Evolutionary conservation across 768 basidiomycete species (phyloP).

Genomic region (Kondoa subrosea): DNA sequence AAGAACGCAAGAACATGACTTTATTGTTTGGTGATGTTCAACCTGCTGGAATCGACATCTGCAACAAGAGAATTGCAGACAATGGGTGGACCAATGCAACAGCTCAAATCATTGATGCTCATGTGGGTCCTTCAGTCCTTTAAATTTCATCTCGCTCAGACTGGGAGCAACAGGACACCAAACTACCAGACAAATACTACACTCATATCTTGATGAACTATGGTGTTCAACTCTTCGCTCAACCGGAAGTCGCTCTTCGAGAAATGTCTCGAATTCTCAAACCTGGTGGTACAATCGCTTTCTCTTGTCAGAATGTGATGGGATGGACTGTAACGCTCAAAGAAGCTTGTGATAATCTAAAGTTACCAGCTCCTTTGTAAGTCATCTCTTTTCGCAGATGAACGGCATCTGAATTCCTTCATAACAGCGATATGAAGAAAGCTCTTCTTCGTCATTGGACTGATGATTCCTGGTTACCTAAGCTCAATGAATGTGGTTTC

Average conservation of each 20-base stretch:
- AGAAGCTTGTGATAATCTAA: not conserved
- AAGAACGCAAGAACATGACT: not conserved
- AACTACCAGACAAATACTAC: not conserved
- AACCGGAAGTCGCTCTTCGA: not conserved
- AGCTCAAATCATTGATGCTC: not conserved
- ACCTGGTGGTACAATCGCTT: not conserved
- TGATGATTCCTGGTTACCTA: not conserved
- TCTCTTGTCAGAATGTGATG: not conserved
- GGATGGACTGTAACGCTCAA: not conserved
- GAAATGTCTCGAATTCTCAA: not conserved
- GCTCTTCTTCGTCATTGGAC: not conserved
- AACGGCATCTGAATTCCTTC: too few relatives aligned
- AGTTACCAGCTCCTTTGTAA: not conserved
- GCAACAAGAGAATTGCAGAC: not conserved
- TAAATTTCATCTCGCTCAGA: not conserved
- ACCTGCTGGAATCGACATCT: not conserved
- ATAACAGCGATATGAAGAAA: not conserved
- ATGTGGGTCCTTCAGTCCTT: not conserved
- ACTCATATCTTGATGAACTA: not conserved
- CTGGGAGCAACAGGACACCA: not conserved
- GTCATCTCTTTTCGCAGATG: too few relatives aligned
- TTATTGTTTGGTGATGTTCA: not conserved
- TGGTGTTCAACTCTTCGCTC: not conserved
- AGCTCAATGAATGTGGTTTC: not conserved
- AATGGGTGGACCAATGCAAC: not conserved